A percentile compares a stretch with the other conserved stretches of the same genome.
Conservation (phyloP, 148 eudicot genomes). For the Gaultheria prostrata region DNA sequence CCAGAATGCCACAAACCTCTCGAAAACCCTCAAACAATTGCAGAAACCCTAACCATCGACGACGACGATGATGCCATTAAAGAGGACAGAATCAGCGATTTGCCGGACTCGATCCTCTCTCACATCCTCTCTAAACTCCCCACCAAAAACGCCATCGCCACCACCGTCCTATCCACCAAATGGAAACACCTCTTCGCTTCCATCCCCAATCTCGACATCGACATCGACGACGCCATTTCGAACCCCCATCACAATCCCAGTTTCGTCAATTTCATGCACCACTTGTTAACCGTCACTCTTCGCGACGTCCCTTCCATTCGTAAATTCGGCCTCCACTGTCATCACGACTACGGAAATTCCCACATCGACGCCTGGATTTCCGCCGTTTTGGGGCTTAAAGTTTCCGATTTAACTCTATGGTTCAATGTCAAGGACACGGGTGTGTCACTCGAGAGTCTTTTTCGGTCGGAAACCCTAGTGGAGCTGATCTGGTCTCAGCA, state of each 20-base stretch:
- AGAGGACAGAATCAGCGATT: neutral
- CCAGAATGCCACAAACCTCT: neutral
- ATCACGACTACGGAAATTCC: slow-evolving; percentile 2
- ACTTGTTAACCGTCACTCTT: neutral
- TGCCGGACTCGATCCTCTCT: neutral
- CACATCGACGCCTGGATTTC: neutral
- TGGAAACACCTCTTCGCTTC: neutral
- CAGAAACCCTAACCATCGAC: neutral
- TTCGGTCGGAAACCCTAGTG: neutral
- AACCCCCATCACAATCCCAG: neutral
- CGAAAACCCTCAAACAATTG: too few species aligned
- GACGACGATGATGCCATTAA: too few species aligned
- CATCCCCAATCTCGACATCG: slow-evolving; percentile 2
- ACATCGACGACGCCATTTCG: neutral
- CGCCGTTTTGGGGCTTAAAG: neutral
- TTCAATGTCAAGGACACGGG: neutral
- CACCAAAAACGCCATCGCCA: neutral
- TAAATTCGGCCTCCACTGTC: neutral
- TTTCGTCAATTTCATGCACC: neutral
- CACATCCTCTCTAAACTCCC: neutral
- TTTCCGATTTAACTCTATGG: neutral
- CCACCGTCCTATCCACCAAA: neutral
- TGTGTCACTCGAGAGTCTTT: neutral
- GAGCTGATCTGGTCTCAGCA: neutral
- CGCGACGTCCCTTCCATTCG: neutral